A percentile compares a stretch with the other conserved stretches of the same genome.
Evolutionary conservation across 2,329 filamentous ascomycete species (phyloP).

Genomic region (Colletotrichum orchidophilum): DNA sequence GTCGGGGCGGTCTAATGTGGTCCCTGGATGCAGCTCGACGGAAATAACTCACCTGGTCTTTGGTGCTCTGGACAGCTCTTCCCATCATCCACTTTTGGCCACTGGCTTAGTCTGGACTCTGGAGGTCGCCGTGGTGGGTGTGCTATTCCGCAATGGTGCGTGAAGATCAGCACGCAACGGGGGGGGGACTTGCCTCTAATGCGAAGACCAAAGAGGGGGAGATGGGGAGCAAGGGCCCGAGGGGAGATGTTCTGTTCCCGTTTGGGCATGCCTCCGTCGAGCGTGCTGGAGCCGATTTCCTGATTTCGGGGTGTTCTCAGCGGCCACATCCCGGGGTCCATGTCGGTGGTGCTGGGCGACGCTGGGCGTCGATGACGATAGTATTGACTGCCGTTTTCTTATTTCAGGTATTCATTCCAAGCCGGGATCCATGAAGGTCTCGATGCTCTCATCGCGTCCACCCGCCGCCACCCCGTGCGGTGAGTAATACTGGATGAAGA

Average conservation of each 20-base stretch:
- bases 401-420: background rate
- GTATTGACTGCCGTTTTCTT: conserved; percentile 12
- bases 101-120: background rate
- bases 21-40: conserved; percentile 7
- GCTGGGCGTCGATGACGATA: conserved; percentile 15
- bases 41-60: background rate
- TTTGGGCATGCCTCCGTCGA: conserved; percentile 12
- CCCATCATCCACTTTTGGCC: background rate
- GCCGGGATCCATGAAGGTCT: background rate
- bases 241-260: background rate
- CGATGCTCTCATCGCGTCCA: background rate
- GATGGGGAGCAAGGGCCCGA: background rate
- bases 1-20: background rate
- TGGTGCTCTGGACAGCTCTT: background rate
- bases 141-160: background rate
- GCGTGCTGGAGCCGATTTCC: conserved; percentile 9
- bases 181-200: background rate
- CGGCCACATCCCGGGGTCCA: conserved; percentile 3
- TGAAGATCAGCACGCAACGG: background rate
- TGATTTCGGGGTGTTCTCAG: conserved; percentile 2
- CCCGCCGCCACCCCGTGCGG: background rate
- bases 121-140: background rate
- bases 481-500: background rate
- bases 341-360: background rate
- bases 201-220: background rate